Conservation (phyloP, 805 yeast genomes). For the Lachancea meyersii region DNA sequence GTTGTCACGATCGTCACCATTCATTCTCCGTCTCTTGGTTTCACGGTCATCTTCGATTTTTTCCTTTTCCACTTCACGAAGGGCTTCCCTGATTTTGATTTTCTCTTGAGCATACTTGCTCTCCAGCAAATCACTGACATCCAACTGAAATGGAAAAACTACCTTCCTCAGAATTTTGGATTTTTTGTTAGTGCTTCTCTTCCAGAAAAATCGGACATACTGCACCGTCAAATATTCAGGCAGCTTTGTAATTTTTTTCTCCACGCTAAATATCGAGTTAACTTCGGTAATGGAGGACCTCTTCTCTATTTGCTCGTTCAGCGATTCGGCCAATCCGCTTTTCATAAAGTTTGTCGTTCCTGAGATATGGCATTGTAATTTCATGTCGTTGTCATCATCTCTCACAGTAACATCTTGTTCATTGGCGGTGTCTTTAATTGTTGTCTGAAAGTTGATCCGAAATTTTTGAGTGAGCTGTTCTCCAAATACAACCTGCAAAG, state of each 20-base stretch:
- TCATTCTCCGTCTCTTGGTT: conserved; percentile 49
- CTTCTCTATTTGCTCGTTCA: conserved; percentile 74
- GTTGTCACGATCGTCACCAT: conserved; percentile 12
- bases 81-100: conserved; percentile 65
- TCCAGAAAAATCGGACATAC: conserved; percentile 94
- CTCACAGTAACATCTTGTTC: conserved; percentile 45
- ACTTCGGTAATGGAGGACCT: conserved; percentile 61
- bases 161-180: conserved; percentile 92
- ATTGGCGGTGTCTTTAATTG: conserved; percentile 55
- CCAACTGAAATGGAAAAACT: conserved; percentile 89
- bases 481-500: conserved; percentile 42
- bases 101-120: conserved; percentile 65
- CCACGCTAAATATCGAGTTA: conserved; percentile 64
- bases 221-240: conserved; percentile 88
- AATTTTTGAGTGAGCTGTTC: conserved; percentile 51
- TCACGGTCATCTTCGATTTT: conserved; percentile 67
- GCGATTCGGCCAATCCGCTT: conserved; percentile 71
- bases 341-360: conserved; percentile 79
- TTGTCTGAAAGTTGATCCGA: conserved; percentile 56
- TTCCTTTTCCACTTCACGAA: conserved; percentile 69
- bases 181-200: conserved; percentile 81
- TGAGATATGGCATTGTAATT: conserved; percentile 84
- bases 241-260: conserved; percentile 56
- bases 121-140: conserved; percentile 77
- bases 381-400: conserved; percentile 50